A percentile compares a stretch with the other conserved stretches of the same genome.
Evolutionary conservation across 192 early-diverging fungal species (phyloP).

Genomic region (Martensiomyces pterosporus): DNA sequence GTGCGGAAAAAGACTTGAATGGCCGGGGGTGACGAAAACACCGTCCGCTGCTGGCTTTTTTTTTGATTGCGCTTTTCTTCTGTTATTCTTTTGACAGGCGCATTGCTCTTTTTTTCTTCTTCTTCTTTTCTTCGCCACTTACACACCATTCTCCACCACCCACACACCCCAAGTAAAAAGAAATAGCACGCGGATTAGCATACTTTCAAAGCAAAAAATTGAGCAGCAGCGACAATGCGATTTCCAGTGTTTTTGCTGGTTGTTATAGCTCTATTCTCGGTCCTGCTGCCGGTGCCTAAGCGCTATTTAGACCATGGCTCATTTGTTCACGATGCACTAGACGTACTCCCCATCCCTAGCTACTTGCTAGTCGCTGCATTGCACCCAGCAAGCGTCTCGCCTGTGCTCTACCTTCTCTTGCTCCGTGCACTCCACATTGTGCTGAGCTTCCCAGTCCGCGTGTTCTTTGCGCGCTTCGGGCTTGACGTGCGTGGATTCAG

Average conservation of each 20-base stretch:
- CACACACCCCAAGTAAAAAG: too few relatives aligned
- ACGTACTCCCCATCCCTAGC: slow-evolving; percentile 15
- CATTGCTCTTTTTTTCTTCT: too few relatives aligned
- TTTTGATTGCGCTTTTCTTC: too few relatives aligned
- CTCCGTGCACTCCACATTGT: slow-evolving; percentile 17
- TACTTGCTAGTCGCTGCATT: slow-evolving; percentile 6
- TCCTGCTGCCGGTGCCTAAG: slow-evolving; percentile 30
- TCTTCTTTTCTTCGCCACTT: too few relatives aligned
- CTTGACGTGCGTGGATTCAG: slow-evolving; percentile 33
- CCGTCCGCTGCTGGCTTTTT: too few relatives aligned
- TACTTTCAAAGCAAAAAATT: too few relatives aligned
- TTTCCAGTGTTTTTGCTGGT: slow-evolving; percentile 27
- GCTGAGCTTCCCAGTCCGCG: slow-evolving; percentile 29
- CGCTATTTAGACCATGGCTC: slow-evolving; percentile 22
- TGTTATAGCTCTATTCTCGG: slow-evolving; percentile 16
- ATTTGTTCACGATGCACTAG: slow-evolving; percentile 17
- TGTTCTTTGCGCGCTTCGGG: slow-evolving; percentile 39
- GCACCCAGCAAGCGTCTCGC: slow-evolving; percentile 27
- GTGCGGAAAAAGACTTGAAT: too few relatives aligned
- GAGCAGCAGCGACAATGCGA: too few relatives aligned
- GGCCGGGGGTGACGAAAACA: too few relatives aligned
- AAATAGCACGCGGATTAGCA: too few relatives aligned
- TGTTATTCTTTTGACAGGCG: too few relatives aligned
- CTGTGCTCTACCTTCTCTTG: slow-evolving; percentile 18
- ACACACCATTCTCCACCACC: too few relatives aligned